These are phyloP conservation scores for Sistotremastrum niveocremeum DNA, from an alignment of 768 basidiomycete genomes.

Conservation along the genomic window DNA sequence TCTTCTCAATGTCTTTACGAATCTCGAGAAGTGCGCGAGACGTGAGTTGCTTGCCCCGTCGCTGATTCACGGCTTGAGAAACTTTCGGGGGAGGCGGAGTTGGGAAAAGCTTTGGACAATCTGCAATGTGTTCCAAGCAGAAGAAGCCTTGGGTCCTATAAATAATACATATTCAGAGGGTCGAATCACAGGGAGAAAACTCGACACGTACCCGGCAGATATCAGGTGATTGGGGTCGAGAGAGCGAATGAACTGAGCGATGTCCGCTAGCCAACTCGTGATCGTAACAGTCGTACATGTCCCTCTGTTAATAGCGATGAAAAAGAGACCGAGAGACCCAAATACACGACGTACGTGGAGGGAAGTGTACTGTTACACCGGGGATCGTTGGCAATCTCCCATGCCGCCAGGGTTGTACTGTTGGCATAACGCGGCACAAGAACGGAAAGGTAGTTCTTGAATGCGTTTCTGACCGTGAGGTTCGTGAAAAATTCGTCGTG, in stretches of 20 bases:
- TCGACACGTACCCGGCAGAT: slow-evolving; percentile 37
- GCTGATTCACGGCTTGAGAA: too few relatives aligned
- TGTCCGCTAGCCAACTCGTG: slow-evolving; percentile 39
- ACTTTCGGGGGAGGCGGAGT: slow-evolving; percentile 19
- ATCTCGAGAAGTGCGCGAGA: slow-evolving; percentile 22
- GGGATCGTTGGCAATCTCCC: slow-evolving; percentile 58
- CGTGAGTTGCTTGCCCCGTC: too few relatives aligned
- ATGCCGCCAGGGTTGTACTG: slow-evolving; percentile 36
- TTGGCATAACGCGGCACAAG: slow-evolving; percentile 44
- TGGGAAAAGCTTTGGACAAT: slow-evolving; percentile 42
- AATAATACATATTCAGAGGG: slow-evolving; percentile 1
- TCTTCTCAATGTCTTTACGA: slow-evolving; percentile 23
- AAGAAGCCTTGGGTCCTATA: slow-evolving; percentile 41
- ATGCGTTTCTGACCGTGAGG: slow-evolving; percentile 31
- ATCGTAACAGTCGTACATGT: slow-evolving; percentile 37
- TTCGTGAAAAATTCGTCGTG: slow-evolving; percentile 53
- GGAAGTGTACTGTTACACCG: slow-evolving; percentile 23
- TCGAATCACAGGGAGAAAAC: not conserved
- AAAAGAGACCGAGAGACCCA: too few relatives aligned
- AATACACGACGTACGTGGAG: too few relatives aligned
- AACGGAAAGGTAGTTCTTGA: slow-evolving; percentile 43
- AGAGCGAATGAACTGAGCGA: slow-evolving; percentile 30
- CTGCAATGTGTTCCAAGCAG: slow-evolving; percentile 22
- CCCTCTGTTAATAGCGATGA: too few relatives aligned
- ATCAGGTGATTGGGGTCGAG: slow-evolving; percentile 54